Percentiles rank a stretch among this genome's conserved stretches.
Evolutionary conservation across 106 monocot genomes (phyloP).

Genomic region (Dendrobium huoshanense): DNA sequence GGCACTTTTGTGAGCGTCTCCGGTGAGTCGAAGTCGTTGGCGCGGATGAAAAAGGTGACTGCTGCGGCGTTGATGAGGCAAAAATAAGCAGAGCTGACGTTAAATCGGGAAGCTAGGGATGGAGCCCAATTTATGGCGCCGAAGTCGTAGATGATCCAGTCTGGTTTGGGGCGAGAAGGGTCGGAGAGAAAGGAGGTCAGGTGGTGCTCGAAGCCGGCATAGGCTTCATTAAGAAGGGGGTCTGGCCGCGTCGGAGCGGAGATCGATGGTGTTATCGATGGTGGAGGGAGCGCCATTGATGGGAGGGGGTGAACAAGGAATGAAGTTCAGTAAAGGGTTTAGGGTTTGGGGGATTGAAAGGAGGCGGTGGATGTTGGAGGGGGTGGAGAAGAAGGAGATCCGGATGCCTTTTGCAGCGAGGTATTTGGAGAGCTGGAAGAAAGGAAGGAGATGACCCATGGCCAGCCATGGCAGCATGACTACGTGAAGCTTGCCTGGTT

Average conservation of each 20-base stretch:
- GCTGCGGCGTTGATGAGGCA: constrained; percentile 9
- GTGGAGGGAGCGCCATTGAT: background rate
- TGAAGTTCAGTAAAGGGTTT: background rate
- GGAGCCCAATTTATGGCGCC: constrained; percentile 4
- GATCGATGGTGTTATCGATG: constrained; percentile 12
- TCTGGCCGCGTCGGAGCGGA: constrained; percentile 4
- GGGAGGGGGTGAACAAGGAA: background rate
- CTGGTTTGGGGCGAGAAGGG: background rate
- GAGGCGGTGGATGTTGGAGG: constrained; percentile 9
- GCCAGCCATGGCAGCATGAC: constrained; percentile 18
- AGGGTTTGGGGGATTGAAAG: background rate
- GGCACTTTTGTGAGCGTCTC: constrained; percentile 13
- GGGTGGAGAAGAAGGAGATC: constrained; percentile 17
- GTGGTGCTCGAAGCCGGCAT: constrained; percentile 5
- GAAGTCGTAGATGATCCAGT: constrained; percentile 23
- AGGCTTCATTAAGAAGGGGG: constrained; percentile 2
- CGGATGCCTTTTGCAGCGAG: constrained; percentile 3
- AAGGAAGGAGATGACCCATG: constrained; percentile 18
- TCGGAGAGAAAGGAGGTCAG: background rate
- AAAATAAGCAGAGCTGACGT: constrained; percentile 1
- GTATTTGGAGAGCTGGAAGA: constrained; percentile 18
- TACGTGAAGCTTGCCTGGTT: constrained; percentile 5
- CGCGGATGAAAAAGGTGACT: background rate
- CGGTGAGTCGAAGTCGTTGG: background rate
- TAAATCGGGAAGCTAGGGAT: background rate